Percentiles rank a stretch among this genome's conserved stretches.
Evolutionary conservation across 1,284 basidiomycete species (phyloP).

Genomic region (Pascua guehoae): DNA sequence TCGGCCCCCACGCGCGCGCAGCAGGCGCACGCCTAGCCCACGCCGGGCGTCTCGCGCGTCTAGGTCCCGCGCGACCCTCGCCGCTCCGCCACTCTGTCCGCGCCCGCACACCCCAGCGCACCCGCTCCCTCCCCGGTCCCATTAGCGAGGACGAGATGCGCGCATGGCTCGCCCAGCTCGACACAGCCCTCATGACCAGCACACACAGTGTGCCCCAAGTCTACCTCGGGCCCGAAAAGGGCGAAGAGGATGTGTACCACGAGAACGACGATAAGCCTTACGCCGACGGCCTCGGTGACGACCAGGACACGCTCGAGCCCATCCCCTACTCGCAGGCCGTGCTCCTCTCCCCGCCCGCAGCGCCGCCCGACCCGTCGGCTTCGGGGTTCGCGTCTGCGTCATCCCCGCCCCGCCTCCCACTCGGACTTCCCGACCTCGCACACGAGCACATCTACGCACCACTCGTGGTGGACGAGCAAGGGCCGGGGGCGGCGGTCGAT

Average conservation of each 20-base stretch:
- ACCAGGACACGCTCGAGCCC: conserved; percentile 1
- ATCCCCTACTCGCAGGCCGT: conserved; percentile 5
- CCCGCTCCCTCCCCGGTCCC: conserved; percentile 32
- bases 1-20: conserved; percentile 15
- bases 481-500: too few species aligned
- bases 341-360: conserved; percentile 3
- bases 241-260: not conserved
- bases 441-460: conserved; percentile 6
- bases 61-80: not conserved
- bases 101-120: conserved; percentile 17
- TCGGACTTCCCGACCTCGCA: conserved; percentile 9
- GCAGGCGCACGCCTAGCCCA: not conserved
- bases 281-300: too few species aligned
- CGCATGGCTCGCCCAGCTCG: conserved; percentile 28
- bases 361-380: not conserved
- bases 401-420: not conserved
- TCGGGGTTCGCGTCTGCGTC: not conserved
- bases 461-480: not conserved
- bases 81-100: conserved; percentile 1
- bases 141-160: conserved; percentile 34
- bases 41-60: not conserved
- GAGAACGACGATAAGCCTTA: not conserved
- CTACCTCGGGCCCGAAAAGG: too few species aligned
- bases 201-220: not conserved
- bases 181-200: conserved; percentile 12